phyloP scores from a whole-genome alignment of 371 early-diverging fungal species.

The Umbelopsis sp. region DNA sequence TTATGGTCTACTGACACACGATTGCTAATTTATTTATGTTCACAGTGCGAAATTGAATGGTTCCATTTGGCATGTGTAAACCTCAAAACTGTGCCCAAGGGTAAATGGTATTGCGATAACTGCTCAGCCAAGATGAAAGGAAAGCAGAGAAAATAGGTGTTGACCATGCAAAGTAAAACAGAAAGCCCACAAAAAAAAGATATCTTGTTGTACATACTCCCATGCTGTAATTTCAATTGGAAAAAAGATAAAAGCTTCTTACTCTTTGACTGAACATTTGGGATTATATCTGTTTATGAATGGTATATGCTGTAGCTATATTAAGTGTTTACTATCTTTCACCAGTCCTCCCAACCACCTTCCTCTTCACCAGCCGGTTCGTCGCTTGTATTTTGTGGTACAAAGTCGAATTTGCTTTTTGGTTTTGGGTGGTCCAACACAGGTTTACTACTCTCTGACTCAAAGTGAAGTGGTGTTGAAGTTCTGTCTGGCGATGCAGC shows the following conservation, averaged over 20 bases:
- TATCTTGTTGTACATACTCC: conserved; percentile 15
- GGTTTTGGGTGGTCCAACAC: background rate
- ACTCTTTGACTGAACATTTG: too few relatives aligned
- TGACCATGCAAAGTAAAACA: background rate
- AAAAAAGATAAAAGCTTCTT: too few relatives aligned
- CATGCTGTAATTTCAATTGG: conserved; percentile 1
- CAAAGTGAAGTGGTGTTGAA: background rate
- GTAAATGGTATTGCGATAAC: conserved; percentile 92
- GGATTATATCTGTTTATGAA: too few relatives aligned
- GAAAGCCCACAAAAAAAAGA: background rate
- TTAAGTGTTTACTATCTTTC: background rate
- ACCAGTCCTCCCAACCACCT: conserved; percentile 19
- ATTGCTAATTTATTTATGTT: background rate
- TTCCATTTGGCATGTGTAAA: conserved; percentile 95
- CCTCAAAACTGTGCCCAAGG: conserved; percentile 82
- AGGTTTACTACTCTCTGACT: background rate
- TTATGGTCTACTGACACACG: background rate
- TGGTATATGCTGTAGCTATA: too few relatives aligned
- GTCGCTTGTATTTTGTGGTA: conserved; percentile 26
- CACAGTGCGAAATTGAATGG: conserved; percentile 91
- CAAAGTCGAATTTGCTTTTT: background rate
- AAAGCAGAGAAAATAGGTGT: conserved; percentile 52
- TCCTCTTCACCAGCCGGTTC: conserved; percentile 27
- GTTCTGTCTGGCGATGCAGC: background rate
- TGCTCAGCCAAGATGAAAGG: conserved; percentile 66